Evolutionary conservation across 176 grass and related monocot genomes (phyloP), one percentile per base, ranked within the genome.

Genomic region (Oryza punctata): DNA sequence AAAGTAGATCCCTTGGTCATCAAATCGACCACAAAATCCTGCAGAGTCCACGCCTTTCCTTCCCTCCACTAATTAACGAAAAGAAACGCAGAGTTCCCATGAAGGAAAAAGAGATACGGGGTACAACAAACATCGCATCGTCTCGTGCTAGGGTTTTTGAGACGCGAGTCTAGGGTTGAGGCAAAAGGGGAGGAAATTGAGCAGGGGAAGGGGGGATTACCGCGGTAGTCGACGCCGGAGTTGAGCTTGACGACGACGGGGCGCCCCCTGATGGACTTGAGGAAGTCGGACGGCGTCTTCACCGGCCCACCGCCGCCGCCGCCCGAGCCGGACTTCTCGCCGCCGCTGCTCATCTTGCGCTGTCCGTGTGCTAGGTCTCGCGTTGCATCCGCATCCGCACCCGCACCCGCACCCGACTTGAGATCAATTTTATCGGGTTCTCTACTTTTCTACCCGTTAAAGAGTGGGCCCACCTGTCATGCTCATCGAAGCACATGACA

Each of bases 201-300:
- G 67, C 24, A 30, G 40, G 27, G 30, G 23, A 6, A 11, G 8
- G 21, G 21, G 45, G 28, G 28, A 4, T 61, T 65, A 92, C 90
- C 94, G 89, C 90, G 65, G 76, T 89, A 89, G 59, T 93, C 94
- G 68, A 96, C 90, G 59, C 90, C 88, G 7, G 90, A 95, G 79
- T 95, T 95, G 85, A 95, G 93, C 90, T 95, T 95, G 61, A 95
- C 90, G 10, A 95, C 90, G 76, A 94, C 90, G 26, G 88, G 92
- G 11, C 92, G 85, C 10, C 92, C 92, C 81, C 87, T 76, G 69
- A 94, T 94, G 14, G 89, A 94, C 54, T 92, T 94, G 66, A 94
- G 92, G 69, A 94, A 94, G 70, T 92, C 87, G 3, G 85, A 88
- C 1, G 90, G 85, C 19, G 85, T 94, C 89, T 92, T 94, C 63